Conservation (phyloP, 2,329 filamentous ascomycete genomes). For the Fusarium haematococcum region DNA sequence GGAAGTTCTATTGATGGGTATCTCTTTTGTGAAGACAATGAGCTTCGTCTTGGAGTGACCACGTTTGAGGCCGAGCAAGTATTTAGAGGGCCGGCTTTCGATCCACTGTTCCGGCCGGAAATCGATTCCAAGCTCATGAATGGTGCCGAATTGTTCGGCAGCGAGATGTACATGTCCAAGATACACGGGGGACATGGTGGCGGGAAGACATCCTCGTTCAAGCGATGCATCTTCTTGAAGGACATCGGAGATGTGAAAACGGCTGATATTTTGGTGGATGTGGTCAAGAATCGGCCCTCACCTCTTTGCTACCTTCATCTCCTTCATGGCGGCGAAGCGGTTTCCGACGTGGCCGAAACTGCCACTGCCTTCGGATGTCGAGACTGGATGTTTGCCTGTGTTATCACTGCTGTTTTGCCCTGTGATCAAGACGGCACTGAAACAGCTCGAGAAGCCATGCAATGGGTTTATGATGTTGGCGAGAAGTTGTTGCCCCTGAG, state of each 20-base stretch:
- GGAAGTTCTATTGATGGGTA: constrained; percentile 66
- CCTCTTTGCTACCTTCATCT: constrained; percentile 71
- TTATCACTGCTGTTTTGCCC: constrained; percentile 72
- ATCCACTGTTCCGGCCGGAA: constrained; percentile 26
- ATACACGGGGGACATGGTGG: constrained; percentile 70
- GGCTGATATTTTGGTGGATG: constrained; percentile 53
- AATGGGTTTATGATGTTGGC: constrained; percentile 69
- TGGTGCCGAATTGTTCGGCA: constrained; percentile 64
- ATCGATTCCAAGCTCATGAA: constrained; percentile 54
- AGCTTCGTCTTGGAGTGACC: constrained; percentile 65
- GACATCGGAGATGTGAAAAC: constrained; percentile 53
- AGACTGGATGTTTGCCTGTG: constrained; percentile 73
- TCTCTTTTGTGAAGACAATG: constrained; percentile 61
- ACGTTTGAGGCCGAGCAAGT: constrained; percentile 45
- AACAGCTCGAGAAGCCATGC: constrained; percentile 51
- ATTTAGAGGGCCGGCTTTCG: too few relatives aligned
- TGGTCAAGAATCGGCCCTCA: constrained; percentile 62
- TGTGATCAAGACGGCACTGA: constrained; percentile 62
- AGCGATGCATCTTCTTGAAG: constrained; percentile 72
- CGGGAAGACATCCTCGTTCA: constrained; percentile 73
- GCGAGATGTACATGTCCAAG: constrained; percentile 69
- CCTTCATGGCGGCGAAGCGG: constrained; percentile 67
- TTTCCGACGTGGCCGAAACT: constrained; percentile 56
- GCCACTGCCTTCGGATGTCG: constrained; percentile 72
- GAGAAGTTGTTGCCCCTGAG: constrained; percentile 61